Evolutionary conservation across 192 early-diverging fungal species (phyloP).

Genomic region (Entophlyctis luteolus): DNA sequence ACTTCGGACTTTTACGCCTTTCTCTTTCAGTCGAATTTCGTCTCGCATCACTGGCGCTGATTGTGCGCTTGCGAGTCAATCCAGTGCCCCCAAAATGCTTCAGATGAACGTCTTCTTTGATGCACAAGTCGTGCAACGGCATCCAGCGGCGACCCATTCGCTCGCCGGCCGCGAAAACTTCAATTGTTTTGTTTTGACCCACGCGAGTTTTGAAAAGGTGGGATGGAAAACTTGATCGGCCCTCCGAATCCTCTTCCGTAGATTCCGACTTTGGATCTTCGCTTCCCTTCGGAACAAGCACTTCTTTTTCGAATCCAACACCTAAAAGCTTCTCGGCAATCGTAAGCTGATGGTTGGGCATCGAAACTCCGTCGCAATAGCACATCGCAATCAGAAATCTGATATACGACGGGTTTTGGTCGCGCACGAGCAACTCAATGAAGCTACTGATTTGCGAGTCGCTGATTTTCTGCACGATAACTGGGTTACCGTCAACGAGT

Average conservation of each 20-base stretch:
- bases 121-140: constrained; percentile 23
- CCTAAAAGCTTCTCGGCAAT: constrained; percentile 27
- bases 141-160: constrained; percentile 13
- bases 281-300: not conserved
- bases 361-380: constrained; percentile 27
- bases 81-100: not conserved
- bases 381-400: constrained; percentile 37
- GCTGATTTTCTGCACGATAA: constrained; percentile 28
- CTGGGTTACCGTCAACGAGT: constrained; percentile 28
- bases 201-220: constrained; percentile 19
- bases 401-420: constrained; percentile 33
- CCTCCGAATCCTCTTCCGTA: not conserved
- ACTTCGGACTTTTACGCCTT: constrained; percentile 7
- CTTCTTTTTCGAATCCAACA: not conserved
- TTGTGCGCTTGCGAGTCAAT: constrained; percentile 1
- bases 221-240: not conserved
- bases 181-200: not conserved
- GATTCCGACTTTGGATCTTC: not conserved
- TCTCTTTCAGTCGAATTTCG: not conserved
- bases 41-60: not conserved
- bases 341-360: constrained; percentile 23
- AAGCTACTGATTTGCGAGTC: constrained; percentile 27
- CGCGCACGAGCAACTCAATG: constrained; percentile 18
- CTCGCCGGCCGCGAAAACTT: constrained; percentile 21
- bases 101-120: constrained; percentile 4